phyloP scores from a whole-genome alignment of 2,329 filamentous ascomycete genomes.

The Emydomyces testavorans region DNA sequence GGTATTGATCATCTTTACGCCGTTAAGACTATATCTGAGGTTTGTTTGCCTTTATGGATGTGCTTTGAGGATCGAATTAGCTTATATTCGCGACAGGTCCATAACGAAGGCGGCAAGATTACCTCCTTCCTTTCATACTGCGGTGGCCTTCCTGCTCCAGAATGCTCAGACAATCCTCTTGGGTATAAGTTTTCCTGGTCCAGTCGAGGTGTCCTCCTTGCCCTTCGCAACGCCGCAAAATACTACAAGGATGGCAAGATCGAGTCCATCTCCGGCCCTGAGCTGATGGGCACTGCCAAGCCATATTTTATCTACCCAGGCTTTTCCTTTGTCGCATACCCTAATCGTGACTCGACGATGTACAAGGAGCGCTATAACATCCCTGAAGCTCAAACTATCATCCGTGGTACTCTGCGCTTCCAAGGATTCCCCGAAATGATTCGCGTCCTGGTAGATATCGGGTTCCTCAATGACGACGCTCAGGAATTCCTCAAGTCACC shows the following conservation, averaged over 20 bases:
- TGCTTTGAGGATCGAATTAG: too few species aligned
- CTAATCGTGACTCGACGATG: slow-evolving; percentile 77
- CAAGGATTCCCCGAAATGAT: slow-evolving; percentile 85
- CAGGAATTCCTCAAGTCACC: slow-evolving; percentile 54
- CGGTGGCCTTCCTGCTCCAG: slow-evolving; percentile 57
- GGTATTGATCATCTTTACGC: slow-evolving; percentile 53
- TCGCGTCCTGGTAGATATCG: slow-evolving; percentile 74
- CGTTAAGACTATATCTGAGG: slow-evolving; percentile 62
- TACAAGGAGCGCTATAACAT: slow-evolving; percentile 87
- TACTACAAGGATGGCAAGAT: slow-evolving; percentile 71
- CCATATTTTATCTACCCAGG: slow-evolving; percentile 84
- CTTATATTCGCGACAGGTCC: slow-evolving; percentile 51
- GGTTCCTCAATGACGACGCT: slow-evolving; percentile 67
- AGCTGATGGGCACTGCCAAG: slow-evolving; percentile 78
- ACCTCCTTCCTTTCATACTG: slow-evolving; percentile 72
- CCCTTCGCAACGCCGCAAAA: slow-evolving; percentile 72
- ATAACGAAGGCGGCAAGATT: slow-evolving; percentile 77
- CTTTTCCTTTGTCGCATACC: slow-evolving; percentile 82
- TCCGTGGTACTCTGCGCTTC: slow-evolving; percentile 77
- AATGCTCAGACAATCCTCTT: slow-evolving; percentile 67
- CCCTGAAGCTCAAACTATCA: slow-evolving; percentile 77
- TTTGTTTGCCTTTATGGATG: slow-evolving; percentile 8
- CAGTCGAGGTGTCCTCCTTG: slow-evolving; percentile 73
- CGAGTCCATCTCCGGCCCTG: slow-evolving; percentile 51
- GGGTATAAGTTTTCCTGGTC: slow-evolving; percentile 87